A percentile compares a stretch with the other conserved stretches of the same genome.
These are phyloP conservation scores for Boletus patriciae DNA, from an alignment of 768 basidiomycete species.

Conservation along the genomic window DNA sequence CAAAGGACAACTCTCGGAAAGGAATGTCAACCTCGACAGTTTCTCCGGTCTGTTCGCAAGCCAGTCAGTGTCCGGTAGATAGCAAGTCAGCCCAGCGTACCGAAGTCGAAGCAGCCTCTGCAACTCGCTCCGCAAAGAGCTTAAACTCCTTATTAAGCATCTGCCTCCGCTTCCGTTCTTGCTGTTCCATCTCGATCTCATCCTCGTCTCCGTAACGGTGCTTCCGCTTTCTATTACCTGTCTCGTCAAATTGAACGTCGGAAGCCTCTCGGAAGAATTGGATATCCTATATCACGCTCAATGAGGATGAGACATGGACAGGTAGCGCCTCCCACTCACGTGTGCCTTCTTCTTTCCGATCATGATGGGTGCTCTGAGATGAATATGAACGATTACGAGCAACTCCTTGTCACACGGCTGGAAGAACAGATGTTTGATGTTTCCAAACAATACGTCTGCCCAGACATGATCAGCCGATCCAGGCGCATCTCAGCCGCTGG, in stretches of 20 bases:
- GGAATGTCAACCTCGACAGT: constrained; percentile 93
- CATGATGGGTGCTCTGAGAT: constrained; percentile 95
- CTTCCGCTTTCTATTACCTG: constrained; percentile 97
- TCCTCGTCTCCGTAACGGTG: constrained; percentile 98
- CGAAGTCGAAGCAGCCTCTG: constrained; percentile 75
- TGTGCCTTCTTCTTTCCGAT: constrained; percentile 98
- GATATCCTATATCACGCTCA: constrained; percentile 62
- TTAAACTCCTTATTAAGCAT: constrained; percentile 94
- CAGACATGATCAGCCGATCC: constrained; percentile 5
- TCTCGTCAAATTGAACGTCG: constrained; percentile 97
- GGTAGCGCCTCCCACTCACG: constrained; percentile 43
- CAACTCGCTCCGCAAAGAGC: constrained; percentile 87
- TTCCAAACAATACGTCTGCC: constrained; percentile 89
- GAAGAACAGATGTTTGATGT: constrained; percentile 98
- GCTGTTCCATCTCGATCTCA: constrained; percentile 98
- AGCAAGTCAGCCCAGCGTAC: constrained; percentile 45
- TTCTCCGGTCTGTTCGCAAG: constrained; percentile 61
- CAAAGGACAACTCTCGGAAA: constrained; percentile 95
- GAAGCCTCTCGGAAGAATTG: constrained; percentile 99
- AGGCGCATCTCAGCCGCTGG: not conserved
- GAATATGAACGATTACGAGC: constrained; percentile 89
- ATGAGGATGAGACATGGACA: not conserved
- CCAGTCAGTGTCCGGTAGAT: not conserved
- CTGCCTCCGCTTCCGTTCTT: constrained; percentile 87
- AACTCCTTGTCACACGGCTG: constrained; percentile 97